phyloP scores from a whole-genome alignment of 768 basidiomycete genomes.

The Filobasidium floriforme region DNA sequence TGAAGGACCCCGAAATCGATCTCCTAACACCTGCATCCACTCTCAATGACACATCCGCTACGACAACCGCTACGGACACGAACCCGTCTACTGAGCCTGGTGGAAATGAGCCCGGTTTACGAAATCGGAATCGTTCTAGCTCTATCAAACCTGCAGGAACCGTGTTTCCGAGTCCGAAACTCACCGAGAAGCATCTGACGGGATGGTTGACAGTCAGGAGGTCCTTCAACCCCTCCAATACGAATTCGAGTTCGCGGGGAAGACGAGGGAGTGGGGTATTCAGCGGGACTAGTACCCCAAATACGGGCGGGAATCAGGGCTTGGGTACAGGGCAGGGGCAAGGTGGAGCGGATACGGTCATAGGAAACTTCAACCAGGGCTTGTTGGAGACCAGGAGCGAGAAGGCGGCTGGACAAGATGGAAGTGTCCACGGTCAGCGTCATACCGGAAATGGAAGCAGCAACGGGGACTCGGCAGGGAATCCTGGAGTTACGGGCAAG shows the following conservation, averaged over 20 bases:
- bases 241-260: not conserved
- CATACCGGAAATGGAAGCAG: not conserved
- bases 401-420: not conserved
- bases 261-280: not conserved
- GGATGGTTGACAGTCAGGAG: slow-evolving; percentile 37
- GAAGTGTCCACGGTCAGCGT: not conserved
- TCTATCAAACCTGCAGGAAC: not conserved
- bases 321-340: not conserved
- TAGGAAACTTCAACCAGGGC: slow-evolving; percentile 1
- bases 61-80: not conserved
- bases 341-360: not conserved
- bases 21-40: not conserved
- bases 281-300: not conserved
- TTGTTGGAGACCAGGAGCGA: not conserved
- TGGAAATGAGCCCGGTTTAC: not conserved
- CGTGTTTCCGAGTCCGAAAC: slow-evolving; percentile 3
- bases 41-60: not conserved
- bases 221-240: slow-evolving; percentile 2
- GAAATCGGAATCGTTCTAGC: not conserved
- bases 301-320: not conserved
- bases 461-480: not conserved
- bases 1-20: not conserved
- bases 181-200: slow-evolving; percentile 25
- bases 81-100: not conserved
- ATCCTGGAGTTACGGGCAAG: not conserved